Conservation (phyloP, 148 eudicot species). For the Fagopyrum homotropicum region DNA sequence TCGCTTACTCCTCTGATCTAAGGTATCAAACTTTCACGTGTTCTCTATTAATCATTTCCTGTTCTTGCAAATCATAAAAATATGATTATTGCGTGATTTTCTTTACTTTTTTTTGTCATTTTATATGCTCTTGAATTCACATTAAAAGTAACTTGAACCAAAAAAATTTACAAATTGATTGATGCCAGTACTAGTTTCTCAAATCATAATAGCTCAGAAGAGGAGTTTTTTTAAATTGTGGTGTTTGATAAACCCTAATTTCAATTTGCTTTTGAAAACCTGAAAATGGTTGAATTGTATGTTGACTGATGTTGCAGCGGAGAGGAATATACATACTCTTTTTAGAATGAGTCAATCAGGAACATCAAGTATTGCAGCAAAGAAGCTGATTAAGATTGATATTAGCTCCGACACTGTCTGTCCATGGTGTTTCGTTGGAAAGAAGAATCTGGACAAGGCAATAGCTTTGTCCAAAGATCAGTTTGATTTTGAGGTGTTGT, state of each 20-base stretch:
- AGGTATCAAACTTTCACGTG: not conserved
- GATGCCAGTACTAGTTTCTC: not conserved
- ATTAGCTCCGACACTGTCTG: slow-evolving; percentile 79
- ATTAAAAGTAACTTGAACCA: not conserved
- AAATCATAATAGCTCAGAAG: not conserved
- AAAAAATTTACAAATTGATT: not conserved
- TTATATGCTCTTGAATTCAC: not conserved
- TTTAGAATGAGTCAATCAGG: slow-evolving; percentile 49
- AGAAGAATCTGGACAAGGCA: slow-evolving; percentile 82
- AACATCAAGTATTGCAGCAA: slow-evolving; percentile 25
- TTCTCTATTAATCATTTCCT: not conserved
- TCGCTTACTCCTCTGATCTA: not conserved
- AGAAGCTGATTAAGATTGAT: slow-evolving; percentile 66
- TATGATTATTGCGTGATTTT: not conserved
- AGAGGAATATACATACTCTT: not conserved
- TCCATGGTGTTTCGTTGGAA: slow-evolving; percentile 98
- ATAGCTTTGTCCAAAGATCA: slow-evolving; percentile 50
- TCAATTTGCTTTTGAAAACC: not conserved
- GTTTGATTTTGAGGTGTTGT: slow-evolving; percentile 48
- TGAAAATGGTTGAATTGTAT: not conserved
- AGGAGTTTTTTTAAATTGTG: not conserved
- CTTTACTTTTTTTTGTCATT: not conserved
- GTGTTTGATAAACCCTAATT: not conserved
- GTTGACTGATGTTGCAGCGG: not conserved
- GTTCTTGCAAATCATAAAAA: not conserved